Base-by-base conservation (phyloP, 2,329 filamentous ascomycete species). In the Dothiorella sarmentorum region DNA sequence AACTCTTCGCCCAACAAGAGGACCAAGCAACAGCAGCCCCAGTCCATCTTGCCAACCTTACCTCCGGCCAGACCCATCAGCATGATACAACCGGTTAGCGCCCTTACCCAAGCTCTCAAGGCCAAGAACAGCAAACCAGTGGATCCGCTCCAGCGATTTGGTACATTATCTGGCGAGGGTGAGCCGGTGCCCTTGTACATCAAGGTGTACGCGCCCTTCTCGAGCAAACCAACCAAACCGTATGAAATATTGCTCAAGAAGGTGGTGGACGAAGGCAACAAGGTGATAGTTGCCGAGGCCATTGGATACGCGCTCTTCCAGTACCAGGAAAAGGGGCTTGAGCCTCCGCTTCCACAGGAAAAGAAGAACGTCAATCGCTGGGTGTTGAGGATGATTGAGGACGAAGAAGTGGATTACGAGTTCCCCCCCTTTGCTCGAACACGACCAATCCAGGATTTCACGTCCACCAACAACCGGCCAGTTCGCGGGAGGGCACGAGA, bases 341-440 rank as follows among this genome's bases (percentile, higher is more conserved):
- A 91, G 63, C 90, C 90, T 3, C 69, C 81, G 0, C 76, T 94
- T 9, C 76, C 84, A 0, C 70, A 76, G 2, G 82, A 86, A 52
- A 89, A 90, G 67, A 78, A 85, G 55, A 90, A 90, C 65, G 86
- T 92, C 65, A 93, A 93, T 67, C 85, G 85, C 77, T 94, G 89
- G 88, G 90, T 86, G 22, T 75, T 95, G 58, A 83, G 89, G 38
- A 91, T 95, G 85, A 89, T 92, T 7, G 85, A 94, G 68, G 89
- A 90, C 58, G 90, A 88, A 49, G 90, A 94, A 67, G 86, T 93
- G 1, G 90, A 95, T 64, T 88, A 91, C 63, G 90, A 94, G 67
- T 94, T 94, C 63, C 89, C 89, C 29, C 86, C 90, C 0, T 78
- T 94, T 38, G 87, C 89, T 60, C 82, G 90, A 33, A 90, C 84